Conservation (phyloP, 1,284 basidiomycete species). For the Ceratobasidium papillatum region DNA sequence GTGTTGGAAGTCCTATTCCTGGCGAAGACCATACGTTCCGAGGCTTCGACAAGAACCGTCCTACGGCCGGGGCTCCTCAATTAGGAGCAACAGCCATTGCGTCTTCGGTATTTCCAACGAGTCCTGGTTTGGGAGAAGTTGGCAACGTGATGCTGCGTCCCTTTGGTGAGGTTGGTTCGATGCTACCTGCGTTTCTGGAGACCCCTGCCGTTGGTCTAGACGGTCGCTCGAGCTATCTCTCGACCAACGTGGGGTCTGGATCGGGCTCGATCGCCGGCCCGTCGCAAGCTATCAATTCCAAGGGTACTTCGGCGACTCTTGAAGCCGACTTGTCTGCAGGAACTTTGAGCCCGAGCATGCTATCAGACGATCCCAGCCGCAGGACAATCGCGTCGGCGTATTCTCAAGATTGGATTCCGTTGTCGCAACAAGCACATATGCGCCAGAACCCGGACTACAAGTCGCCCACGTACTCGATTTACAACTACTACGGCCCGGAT, state of each 20-base stretch:
- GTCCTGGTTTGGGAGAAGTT: constrained; percentile 35
- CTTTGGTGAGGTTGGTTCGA: constrained; percentile 33
- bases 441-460: constrained; percentile 34
- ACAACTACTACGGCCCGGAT: constrained; percentile 34
- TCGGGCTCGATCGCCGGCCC: constrained; percentile 28
- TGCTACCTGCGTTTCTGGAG: constrained; percentile 28
- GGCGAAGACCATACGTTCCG: constrained; percentile 23
- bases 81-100: neutral
- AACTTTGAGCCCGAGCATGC: constrained; percentile 10
- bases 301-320: constrained; percentile 12
- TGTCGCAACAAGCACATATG: constrained; percentile 37
- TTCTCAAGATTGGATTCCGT: constrained; percentile 32
- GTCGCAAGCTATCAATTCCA: constrained; percentile 26
- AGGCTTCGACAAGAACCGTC: constrained; percentile 5
- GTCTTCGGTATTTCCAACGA: constrained; percentile 1
- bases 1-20: constrained; percentile 24
- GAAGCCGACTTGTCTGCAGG: constrained; percentile 11
- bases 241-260: constrained; percentile 10
- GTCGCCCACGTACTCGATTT: constrained; percentile 39
- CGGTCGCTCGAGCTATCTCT: constrained; percentile 30
- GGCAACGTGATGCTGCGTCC: constrained; percentile 35
- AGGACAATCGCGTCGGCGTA: constrained; percentile 29
- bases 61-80: neutral
- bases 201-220: constrained; percentile 34
- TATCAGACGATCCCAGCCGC: constrained; percentile 26